Conservation (phyloP, 2,329 filamentous ascomycete species). For the Juglanconis juglandina region DNA sequence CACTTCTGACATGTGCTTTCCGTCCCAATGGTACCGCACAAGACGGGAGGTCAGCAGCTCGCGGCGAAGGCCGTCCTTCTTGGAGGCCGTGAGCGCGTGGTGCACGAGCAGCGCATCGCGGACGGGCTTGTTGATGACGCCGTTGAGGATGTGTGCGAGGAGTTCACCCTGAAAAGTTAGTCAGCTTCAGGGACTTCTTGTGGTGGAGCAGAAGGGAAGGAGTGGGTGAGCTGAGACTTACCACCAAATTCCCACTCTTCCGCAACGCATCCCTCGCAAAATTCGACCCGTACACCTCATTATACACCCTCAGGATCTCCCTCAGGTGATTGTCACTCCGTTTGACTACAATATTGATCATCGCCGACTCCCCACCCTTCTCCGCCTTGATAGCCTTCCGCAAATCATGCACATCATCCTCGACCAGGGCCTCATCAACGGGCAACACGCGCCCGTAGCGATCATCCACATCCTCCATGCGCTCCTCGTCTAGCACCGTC, state of each 20-base stretch:
- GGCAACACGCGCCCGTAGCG: conserved; percentile 55
- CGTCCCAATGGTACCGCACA: conserved; percentile 90
- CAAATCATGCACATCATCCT: conserved; percentile 70
- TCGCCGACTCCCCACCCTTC: conserved; percentile 80
- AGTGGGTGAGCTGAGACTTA: conserved; percentile 43
- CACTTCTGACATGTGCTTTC: conserved; percentile 72
- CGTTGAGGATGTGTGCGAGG: conserved; percentile 91
- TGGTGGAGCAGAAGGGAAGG: neutral
- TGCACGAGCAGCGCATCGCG: conserved; percentile 87
- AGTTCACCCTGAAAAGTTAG: conserved; percentile 70
- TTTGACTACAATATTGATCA: conserved; percentile 79
- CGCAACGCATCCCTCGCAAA: conserved; percentile 84
- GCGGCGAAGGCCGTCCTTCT: conserved; percentile 68
- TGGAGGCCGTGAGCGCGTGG: conserved; percentile 77
- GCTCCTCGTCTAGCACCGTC: conserved; percentile 73
- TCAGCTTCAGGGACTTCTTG: neutral
- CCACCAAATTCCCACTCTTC: conserved; percentile 89
- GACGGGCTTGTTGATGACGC: conserved; percentile 91
- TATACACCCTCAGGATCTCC: conserved; percentile 76
- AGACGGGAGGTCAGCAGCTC: conserved; percentile 86
- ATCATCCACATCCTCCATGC: conserved; percentile 81
- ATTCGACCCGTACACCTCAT: conserved; percentile 68
- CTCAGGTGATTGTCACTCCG: conserved; percentile 78
- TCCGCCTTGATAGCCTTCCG: conserved; percentile 65
- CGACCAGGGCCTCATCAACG: conserved; percentile 58